Evolutionary conservation across 208 protist species (phyloP), one percentile per base, ranked within the genome.

Genomic region (Leptomonas seymouri): DNA sequence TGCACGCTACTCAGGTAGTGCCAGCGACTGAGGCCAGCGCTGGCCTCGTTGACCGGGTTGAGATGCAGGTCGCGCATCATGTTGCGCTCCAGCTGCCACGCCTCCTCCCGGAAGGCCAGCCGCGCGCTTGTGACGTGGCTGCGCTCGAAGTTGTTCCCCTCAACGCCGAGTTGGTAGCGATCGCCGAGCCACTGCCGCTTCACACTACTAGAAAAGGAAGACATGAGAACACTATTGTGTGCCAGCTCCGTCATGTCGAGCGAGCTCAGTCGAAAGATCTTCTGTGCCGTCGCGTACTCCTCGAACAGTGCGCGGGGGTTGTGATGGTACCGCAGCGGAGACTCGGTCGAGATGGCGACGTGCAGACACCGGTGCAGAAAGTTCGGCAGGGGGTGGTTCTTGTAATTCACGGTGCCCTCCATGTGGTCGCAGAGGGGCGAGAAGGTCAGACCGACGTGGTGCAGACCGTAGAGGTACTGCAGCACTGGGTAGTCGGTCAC

Each of bases 341-440:
- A 97, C 65, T 99, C 98, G 1, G 98, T 99, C 1, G 96, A 91
- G 31, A 99, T 90, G 5, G 97, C 90, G 34, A 99, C 94, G 71
- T 98, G 97, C 45, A 99, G 79, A 60, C 98, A 98, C 42, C 90
- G 84, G 56, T 95, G 83, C 75, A 99, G 91, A 80, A 98, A 98
- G 30, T 92, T 89, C 15, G 86, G 91, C 62, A 99, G 96, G 20
- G 98, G 98, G 67, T 98, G 94, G 57, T 97, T 78, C 59, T 94
- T 67, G 81, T 99, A 99, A 16, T 81, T 63, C 41, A 91, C 80
- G n/a, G 98, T 80, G 65, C 97, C 98, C 23, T 99, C 81, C 39
- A 96, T 86, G 82, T 99, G 98, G 79, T 99, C 99, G 78, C 81
- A 91, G 16, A 99, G 80, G 18, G 99, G 99, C 27, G 97, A 99